A percentile compares a stretch with the other conserved stretches of the same genome.
These are phyloP conservation scores for Fusarium compactum DNA, from an alignment of 2,329 filamentous ascomycete genomes.

Conservation along the genomic window DNA sequence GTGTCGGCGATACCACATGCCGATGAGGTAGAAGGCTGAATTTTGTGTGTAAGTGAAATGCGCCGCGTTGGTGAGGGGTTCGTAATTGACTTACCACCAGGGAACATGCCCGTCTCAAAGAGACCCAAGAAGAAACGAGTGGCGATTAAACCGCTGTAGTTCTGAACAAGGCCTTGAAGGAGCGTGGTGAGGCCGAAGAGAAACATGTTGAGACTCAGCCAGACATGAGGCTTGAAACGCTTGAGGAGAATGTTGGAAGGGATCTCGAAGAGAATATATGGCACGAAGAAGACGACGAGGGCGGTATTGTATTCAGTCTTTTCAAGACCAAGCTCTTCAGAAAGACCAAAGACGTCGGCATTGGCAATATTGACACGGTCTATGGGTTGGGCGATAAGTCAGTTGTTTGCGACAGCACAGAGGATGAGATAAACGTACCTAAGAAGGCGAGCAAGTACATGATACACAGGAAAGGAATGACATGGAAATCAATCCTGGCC, in stretches of 20 bases:
- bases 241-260: constrained; percentile 77
- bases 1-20: constrained; percentile 89
- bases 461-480: constrained; percentile 79
- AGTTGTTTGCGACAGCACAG: constrained; percentile 3
- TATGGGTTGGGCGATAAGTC: not conserved
- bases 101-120: constrained; percentile 80
- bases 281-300: constrained; percentile 84
- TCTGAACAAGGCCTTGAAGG: constrained; percentile 81
- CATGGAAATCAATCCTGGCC: constrained; percentile 75
- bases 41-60: constrained; percentile 56
- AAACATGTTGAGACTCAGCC: constrained; percentile 87
- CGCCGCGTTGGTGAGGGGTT: not conserved
- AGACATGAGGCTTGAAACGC: constrained; percentile 70
- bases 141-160: constrained; percentile 80
- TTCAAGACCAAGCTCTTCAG: constrained; percentile 70
- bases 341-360: constrained; percentile 75
- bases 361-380: constrained; percentile 85
- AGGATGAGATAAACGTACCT: constrained; percentile 51
- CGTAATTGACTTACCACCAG: constrained; percentile 49
- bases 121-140: constrained; percentile 89
- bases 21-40: constrained; percentile 74
- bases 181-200: constrained; percentile 81
- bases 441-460: constrained; percentile 79
- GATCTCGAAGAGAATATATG: constrained; percentile 79
- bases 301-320: constrained; percentile 77